Conservation (phyloP, 805 yeast species). For the Peterozyma toletana region DNA sequence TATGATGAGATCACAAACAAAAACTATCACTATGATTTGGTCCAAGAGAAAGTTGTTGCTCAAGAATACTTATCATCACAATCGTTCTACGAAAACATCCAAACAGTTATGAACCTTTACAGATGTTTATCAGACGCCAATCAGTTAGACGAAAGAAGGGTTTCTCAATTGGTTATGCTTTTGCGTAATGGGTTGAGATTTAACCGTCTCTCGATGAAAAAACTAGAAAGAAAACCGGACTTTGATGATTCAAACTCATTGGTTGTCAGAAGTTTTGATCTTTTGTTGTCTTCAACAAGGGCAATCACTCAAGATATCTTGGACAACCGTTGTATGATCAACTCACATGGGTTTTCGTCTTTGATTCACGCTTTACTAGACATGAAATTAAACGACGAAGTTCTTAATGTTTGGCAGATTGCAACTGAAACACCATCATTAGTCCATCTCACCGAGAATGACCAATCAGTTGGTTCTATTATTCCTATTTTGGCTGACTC, state of each 20-base stretch:
- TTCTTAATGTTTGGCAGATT: conserved; percentile 63
- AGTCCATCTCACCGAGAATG: conserved; percentile 44
- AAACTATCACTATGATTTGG: conserved; percentile 27
- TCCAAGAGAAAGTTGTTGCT: conserved; percentile 33
- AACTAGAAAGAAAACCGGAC: conserved; percentile 52
- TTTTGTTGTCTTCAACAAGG: conserved; percentile 41
- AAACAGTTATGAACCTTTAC: conserved; percentile 42
- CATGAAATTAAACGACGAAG: conserved; percentile 52
- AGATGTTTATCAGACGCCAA: conserved; percentile 38
- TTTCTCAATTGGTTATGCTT: conserved; percentile 41
- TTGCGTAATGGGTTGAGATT: conserved; percentile 50
- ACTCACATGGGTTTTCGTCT: conserved; percentile 51
- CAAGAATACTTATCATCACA: conserved; percentile 19
- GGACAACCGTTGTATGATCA: conserved; percentile 32
- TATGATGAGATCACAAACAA: conserved; percentile 41
- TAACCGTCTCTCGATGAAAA: conserved; percentile 45
- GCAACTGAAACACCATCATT: conserved; percentile 36
- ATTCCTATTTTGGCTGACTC: conserved; percentile 63
- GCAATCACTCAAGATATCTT: conserved; percentile 44
- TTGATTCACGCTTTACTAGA: conserved; percentile 54
- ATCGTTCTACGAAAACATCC: conserved; percentile 45
- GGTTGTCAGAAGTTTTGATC: conserved; percentile 39
- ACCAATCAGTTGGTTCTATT: conserved; percentile 61
- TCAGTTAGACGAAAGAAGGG: conserved; percentile 37
- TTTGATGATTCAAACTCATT: conserved; percentile 50